Evolutionary conservation across 2,329 filamentous ascomycete genomes (phyloP).

Genomic region (Arthrobotrys conoides): DNA sequence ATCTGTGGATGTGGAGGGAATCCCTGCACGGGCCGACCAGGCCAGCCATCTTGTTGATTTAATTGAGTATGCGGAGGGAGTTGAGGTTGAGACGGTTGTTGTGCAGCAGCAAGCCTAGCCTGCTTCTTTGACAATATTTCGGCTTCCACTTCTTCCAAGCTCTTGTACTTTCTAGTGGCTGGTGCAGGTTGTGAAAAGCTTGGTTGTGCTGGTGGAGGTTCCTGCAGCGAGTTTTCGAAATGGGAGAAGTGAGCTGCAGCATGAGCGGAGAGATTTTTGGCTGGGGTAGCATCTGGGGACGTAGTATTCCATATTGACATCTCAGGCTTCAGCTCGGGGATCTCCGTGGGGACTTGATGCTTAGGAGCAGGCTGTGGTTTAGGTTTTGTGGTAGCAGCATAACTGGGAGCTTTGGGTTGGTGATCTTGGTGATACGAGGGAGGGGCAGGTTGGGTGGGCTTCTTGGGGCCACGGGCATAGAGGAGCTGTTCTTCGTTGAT

Average conservation of each 20-base stretch:
- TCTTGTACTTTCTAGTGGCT: constrained; percentile 83
- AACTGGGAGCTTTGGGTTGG: constrained; percentile 70
- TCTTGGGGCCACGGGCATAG: constrained; percentile 77
- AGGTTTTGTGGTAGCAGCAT: constrained; percentile 73
- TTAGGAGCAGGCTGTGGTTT: constrained; percentile 29
- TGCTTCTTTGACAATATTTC: constrained; percentile 79
- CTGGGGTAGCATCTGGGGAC: constrained; percentile 52
- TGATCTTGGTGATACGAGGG: constrained; percentile 66
- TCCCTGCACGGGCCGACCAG: constrained; percentile 61
- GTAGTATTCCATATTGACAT: constrained; percentile 85
- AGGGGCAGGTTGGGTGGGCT: constrained; percentile 70
- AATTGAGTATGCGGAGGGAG: constrained; percentile 64
- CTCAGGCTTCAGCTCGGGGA: constrained; percentile 92
- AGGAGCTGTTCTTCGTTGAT: constrained; percentile 92
- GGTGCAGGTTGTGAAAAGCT: constrained; percentile 63
- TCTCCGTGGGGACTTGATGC: constrained; percentile 74
- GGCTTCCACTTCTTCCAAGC: constrained; percentile 95
- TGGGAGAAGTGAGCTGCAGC: constrained; percentile 75
- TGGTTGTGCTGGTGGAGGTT: constrained; percentile 62
- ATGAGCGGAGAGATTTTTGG: constrained; percentile 41
- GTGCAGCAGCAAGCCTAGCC: constrained; percentile 64
- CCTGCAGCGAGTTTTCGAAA: constrained; percentile 65
- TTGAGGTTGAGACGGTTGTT: constrained; percentile 65
- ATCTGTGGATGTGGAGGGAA: constrained; percentile 64
- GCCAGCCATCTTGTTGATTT: constrained; percentile 58